Evolutionary conservation across 1,284 basidiomycete species (phyloP), one percentile per base, ranked within the genome.

Genomic region (Inonotus hispidus): DNA sequence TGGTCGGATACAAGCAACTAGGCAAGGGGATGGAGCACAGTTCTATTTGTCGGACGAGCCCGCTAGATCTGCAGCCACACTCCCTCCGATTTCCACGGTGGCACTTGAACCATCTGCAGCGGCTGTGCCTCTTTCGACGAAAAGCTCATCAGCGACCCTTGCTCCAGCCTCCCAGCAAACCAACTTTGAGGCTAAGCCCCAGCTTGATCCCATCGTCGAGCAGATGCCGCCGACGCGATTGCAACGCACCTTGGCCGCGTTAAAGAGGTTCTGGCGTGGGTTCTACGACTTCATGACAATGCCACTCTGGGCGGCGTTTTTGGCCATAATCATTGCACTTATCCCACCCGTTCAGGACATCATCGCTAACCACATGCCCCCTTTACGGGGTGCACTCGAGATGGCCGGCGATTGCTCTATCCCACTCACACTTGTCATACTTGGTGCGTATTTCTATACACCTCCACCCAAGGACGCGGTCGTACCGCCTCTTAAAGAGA

Each of bases 391-490:
- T 53, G 90, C 92, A 0, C 75, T 95, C 64, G 79, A 78, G 21
- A 75, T 79, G 27, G 87, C 90, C 0, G 92, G 93, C 1, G 83
- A 82, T 66, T 94, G 92, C 68, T 92, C 90, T 0, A 88, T 98
- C 65, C 95, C 95, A 0, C 71, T 97, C 23, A 97, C 95, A 1
- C 78, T 98, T 39, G 82, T 98, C 62, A 93, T 97, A 7, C 85
- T 98, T 49, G 95, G 95, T 16, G 93, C 91, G 7, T 97, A 95
- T 79, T 97, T 97, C 73, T 88, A 90, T 71, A 74, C 66, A 3
- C 69, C 74, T 14, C 56, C 56, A 37, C 54, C 64, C 5, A 67
- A 66, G 27, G 63, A 54, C 35, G 38, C 37, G 13, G 23, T 27
- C 37, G 59, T 37, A 54, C 52, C 43, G 14, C 38, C 32, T 46